Percentiles rank a stretch among this genome's conserved stretches.
Evolutionary conservation across 148 eudicot species (phyloP).

Genomic region (Simmondsia chinensis): DNA sequence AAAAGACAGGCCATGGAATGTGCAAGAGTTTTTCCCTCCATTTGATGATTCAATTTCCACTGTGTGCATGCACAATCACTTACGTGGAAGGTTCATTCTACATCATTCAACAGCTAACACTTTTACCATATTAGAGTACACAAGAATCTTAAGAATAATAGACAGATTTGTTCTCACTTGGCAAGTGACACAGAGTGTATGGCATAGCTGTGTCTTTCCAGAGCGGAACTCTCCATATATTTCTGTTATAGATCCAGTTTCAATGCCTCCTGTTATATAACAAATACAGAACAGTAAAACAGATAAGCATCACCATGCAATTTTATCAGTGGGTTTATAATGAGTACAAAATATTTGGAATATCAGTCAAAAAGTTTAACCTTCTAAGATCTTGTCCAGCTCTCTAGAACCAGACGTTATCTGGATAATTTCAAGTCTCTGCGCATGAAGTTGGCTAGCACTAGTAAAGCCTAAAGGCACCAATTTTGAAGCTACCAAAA

Average conservation of each 20-base stretch:
- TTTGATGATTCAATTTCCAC: too few species aligned
- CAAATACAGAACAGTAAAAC: background rate
- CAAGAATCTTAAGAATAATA: too few species aligned
- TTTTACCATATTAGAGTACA: too few species aligned
- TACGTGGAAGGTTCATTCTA: too few species aligned
- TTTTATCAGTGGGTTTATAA: background rate
- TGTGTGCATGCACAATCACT: too few species aligned
- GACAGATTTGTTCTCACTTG: too few species aligned
- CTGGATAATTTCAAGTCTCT: conserved; percentile 86
- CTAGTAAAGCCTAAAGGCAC: conserved; percentile 96
- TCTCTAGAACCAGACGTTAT: conserved; percentile 88
- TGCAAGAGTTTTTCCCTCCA: too few species aligned
- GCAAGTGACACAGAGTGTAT: conserved; percentile 93
- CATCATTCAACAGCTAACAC: background rate
- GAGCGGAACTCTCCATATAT: conserved; percentile 94
- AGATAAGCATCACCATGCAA: background rate
- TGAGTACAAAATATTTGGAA: background rate
- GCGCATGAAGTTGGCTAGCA: conserved; percentile 88
- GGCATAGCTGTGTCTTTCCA: conserved; percentile 98
- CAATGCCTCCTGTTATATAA: conserved; percentile 66
- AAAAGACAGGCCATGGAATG: too few species aligned
- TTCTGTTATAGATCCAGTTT: conserved; percentile 94
- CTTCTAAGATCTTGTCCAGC: conserved; percentile 90
- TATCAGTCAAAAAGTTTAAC: conserved; percentile 16
- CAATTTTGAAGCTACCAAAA: conserved; percentile 73